Base-by-base conservation (phyloP, 2,329 filamentous ascomycete genomes). In the Colletotrichum tropicicola region DNA sequence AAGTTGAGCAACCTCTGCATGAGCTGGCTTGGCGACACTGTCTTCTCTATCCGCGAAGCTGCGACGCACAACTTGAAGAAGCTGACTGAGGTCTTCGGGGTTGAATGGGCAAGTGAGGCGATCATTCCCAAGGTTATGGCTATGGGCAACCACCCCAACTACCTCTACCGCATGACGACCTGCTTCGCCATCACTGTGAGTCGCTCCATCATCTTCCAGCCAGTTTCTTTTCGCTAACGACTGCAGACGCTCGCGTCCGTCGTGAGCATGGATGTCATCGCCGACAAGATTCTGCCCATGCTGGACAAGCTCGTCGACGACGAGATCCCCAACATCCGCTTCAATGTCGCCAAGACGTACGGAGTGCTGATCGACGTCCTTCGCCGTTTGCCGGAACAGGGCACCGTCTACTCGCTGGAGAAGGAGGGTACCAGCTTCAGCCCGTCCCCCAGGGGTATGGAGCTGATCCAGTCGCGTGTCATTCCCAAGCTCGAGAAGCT, bases 101-200 rank as follows among this genome's bases (percentile, higher is more conserved):
- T 98, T 15, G 94, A 97, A 69, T 99, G 96, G 96, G 95, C 96
- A 44, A 97, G 91, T 78, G 92, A 94, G 77, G 94, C 94, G 48
- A 99, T 99, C 74, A 97, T 99, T 72, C 96, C 96, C 66, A 98
- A 98, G 84, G 96, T 99, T 69, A 96, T 97, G 87, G 92, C 92
- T 37, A 98, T 99, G 96, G 96, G 96, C 65, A 92, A 93, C 75
- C 96, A 99, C 78, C 93, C 95, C 67, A 99, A 99, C 83, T 99
- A 99, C 78, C 91, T 99, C 56, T 99, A 99, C 87, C 89, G 96
- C 77, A 99, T 99, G 96, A 99, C 96, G 9, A 99, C 96, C n/a
- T 98, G 95, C 83, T 99, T 99, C 78, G 96, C 96, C 68, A 97
- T 99, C 70, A 95, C 94, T 72, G 96, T 99, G 87, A 85, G 92